Evolutionary conservation across 2,329 filamentous ascomycete species (phyloP), one percentile per base, ranked within the genome.

Genomic region (Magnaporthales sp.): DNA sequence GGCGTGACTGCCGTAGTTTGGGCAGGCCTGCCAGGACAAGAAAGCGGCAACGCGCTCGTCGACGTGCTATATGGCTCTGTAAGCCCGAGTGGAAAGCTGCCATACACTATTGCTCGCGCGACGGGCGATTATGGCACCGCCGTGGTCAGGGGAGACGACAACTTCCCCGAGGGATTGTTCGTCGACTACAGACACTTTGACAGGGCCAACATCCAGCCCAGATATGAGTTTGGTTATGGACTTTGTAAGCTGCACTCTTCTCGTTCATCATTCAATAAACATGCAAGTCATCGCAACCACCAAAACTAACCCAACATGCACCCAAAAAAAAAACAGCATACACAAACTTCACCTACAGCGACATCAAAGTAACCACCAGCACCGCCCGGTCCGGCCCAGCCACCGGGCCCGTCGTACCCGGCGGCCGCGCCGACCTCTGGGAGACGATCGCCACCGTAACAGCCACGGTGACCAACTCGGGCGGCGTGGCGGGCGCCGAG

Each of bases 1-100:
- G 92, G 91, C 72, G 84, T 94, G 69, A 91, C 89, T 63, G 90
- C 88, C 51, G 89, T 93, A 67, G 80, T 93, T 22, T 92, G 89
- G 84, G 90, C 89, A 62, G 90, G 89, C 71, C 80, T 93, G 58
- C 90, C 90, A 0, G 90, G 90, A 31, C 87, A 92, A 72, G 89
- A 93, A 77, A 90, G 85, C 70, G 91, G 91, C 11, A 92, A 92
- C 72, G 84, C 89, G 3, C 84, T 93, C 62, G 87, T 88, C 3
- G 90, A 93, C 73, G 81, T 93, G 26, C 82, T 93, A 8, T 93
- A 91, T 75, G 91, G 91, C 64, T 72, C 75, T 5, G 73, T 75
- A 0, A 75, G 73, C 60, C 81, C 81, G 10, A 79, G 76, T 10
- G 81, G 81, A 27, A 82, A 82, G 73, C 74, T 84, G 62, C 79